Evolutionary conservation across 805 yeast species (phyloP).

Genomic region (Yamadazyma paraphyllophila): DNA sequence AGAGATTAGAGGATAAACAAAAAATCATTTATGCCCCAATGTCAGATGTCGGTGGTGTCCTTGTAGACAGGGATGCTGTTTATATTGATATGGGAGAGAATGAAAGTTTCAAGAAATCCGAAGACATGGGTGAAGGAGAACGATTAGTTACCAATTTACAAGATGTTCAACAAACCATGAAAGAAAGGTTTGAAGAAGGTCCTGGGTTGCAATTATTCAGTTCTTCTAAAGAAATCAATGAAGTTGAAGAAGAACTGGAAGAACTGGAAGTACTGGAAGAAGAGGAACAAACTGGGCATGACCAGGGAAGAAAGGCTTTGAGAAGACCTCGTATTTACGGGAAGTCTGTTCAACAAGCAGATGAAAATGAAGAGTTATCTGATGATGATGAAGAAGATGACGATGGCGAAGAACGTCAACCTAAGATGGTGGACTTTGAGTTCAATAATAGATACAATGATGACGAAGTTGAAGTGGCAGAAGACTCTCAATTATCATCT

Average conservation of each 20-base stretch:
- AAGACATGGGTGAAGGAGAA: constrained; percentile 77
- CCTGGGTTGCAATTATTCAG: constrained; percentile 78
- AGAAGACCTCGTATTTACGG: constrained; percentile 64
- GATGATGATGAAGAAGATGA: constrained; percentile 43
- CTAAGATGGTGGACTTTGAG: constrained; percentile 49
- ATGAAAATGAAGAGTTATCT: constrained; percentile 39
- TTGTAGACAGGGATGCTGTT: constrained; percentile 96
- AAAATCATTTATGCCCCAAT: constrained; percentile 96
- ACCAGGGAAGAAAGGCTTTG: constrained; percentile 60
- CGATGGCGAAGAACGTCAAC: constrained; percentile 33
- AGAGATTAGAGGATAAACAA: constrained; percentile 89
- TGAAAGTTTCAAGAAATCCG: constrained; percentile 49
- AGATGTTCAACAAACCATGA: constrained; percentile 57
- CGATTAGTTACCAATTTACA: constrained; percentile 80
- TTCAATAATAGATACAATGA: constrained; percentile 37
- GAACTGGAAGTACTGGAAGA: constrained; percentile 37
- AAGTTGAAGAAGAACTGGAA: constrained; percentile 36
- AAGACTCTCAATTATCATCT: constrained; percentile 45
- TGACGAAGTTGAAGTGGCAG: constrained; percentile 42
- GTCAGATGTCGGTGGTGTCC: constrained; percentile 99
- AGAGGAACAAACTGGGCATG: constrained; percentile 26
- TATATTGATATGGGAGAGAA: constrained; percentile 76
- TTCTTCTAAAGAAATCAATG: constrained; percentile 49
- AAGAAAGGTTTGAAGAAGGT: constrained; percentile 55
- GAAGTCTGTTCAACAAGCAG: constrained; percentile 47